These are phyloP conservation scores for Cyberlindnera lachancei DNA, from an alignment of 805 yeast species.

Conservation along the genomic window DNA sequence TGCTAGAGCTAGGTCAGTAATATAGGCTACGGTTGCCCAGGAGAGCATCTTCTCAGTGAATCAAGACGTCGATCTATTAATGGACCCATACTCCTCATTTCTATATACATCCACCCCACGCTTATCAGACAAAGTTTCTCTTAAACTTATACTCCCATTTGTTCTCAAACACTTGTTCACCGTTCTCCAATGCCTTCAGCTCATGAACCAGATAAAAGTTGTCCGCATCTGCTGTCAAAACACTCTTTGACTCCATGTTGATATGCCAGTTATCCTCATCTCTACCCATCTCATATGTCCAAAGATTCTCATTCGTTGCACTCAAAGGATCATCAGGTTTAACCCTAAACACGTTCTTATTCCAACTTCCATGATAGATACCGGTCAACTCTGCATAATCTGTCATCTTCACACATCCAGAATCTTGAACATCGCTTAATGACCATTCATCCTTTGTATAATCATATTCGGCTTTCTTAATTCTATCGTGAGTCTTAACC, in stretches of 20 bases:
- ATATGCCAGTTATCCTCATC: constrained; percentile 30
- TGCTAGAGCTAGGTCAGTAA: no score
- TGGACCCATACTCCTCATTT: no score
- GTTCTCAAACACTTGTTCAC: constrained; percentile 25
- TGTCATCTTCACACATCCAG: constrained; percentile 28
- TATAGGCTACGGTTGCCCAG: no score
- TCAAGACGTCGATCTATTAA: no score
- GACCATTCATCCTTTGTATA: constrained; percentile 16
- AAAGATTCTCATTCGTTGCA: constrained; percentile 31
- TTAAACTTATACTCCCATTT: constrained; percentile 29
- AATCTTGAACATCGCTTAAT: constrained; percentile 24
- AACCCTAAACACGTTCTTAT: constrained; percentile 32
- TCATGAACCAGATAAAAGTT: constrained; percentile 28
- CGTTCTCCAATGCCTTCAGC: constrained; percentile 30
- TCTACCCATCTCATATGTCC: constrained; percentile 37
- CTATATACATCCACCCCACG: no score
- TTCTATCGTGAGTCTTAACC: constrained; percentile 19
- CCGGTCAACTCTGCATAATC: constrained; percentile 28
- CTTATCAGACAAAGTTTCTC: constrained; percentile 25
- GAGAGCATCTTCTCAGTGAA: no score
- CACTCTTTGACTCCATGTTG: constrained; percentile 26
- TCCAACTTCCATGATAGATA: constrained; percentile 33
- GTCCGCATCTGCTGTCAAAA: constrained; percentile 25
- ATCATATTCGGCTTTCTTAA: constrained; percentile 14
- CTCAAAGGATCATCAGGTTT: constrained; percentile 31